Evolutionary conservation across 116 monocot species (phyloP).

Genomic region (Thalassia testudinum): DNA sequence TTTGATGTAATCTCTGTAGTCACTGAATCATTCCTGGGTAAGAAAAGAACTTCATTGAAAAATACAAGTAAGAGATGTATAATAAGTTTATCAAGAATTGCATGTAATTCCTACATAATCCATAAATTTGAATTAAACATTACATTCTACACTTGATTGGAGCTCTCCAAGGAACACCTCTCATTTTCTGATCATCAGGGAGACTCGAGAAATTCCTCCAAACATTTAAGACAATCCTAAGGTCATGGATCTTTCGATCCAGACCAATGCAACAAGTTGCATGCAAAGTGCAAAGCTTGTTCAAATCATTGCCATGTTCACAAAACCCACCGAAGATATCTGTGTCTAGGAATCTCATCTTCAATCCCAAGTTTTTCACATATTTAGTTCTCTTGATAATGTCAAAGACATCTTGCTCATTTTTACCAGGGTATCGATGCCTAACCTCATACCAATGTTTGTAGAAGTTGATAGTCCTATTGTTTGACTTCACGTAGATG

Average conservation of each 20-base stretch:
- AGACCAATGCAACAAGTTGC: slow-evolving; percentile 12
- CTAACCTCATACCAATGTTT: slow-evolving; percentile 14
- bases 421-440: background rate
- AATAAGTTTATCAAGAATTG: too few relatives aligned
- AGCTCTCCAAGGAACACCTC: too few relatives aligned
- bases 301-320: slow-evolving; percentile 3
- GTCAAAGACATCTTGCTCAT: slow-evolving; percentile 13
- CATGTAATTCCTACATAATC: too few relatives aligned
- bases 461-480: slow-evolving; percentile 12
- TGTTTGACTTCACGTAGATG: slow-evolving; percentile 12
- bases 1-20: too few relatives aligned
- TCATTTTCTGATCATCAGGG: background rate
- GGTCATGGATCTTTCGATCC: slow-evolving; percentile 3
- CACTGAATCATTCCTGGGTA: too few relatives aligned
- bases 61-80: too few relatives aligned
- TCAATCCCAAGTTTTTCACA: background rate
- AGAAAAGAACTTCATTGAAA: too few relatives aligned
- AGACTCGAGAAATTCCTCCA: slow-evolving; percentile 6
- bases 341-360: slow-evolving; percentile 5
- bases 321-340: slow-evolving; percentile 9
- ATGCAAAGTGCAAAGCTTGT: slow-evolving; percentile 14
- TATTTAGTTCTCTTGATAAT: slow-evolving; percentile 2
- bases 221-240: slow-evolving; percentile 4
- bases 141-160: too few relatives aligned
- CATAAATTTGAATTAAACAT: too few relatives aligned